Evolutionary conservation across 371 early-diverging fungal species (phyloP).

Genomic region (Choanephora cucurbitarum): DNA sequence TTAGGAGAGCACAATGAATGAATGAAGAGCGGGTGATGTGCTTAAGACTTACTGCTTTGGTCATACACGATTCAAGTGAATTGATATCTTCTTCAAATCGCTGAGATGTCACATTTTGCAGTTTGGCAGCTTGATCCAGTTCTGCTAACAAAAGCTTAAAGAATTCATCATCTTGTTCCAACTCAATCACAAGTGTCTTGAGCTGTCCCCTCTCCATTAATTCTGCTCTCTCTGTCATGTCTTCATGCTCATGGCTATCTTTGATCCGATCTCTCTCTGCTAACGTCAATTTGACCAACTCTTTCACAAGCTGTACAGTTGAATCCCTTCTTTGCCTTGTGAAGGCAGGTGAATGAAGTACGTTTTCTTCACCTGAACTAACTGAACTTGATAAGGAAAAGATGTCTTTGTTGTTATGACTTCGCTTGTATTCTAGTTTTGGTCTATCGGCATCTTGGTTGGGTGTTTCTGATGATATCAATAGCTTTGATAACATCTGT

Average conservation of each 20-base stretch:
- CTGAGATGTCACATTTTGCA: slow-evolving; percentile 41
- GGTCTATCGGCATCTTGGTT: slow-evolving; percentile 14
- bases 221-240: background rate
- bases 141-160: slow-evolving; percentile 57
- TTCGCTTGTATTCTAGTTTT: slow-evolving; percentile 34
- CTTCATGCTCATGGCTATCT: slow-evolving; percentile 3
- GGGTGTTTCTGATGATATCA: slow-evolving; percentile 13
- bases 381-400: slow-evolving; percentile 27
- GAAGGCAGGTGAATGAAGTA: slow-evolving; percentile 7
- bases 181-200: slow-evolving; percentile 54
- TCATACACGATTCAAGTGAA: slow-evolving; percentile 48
- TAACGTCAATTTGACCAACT: slow-evolving; percentile 15
- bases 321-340: slow-evolving; percentile 12
- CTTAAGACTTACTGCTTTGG: slow-evolving; percentile 33
- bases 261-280: background rate
- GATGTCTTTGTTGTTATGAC: slow-evolving; percentile 41
- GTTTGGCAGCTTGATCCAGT: slow-evolving; percentile 40
- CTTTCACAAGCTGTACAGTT: slow-evolving; percentile 21
- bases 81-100: slow-evolving; percentile 51
- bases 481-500: slow-evolving; percentile 13
- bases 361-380: background rate
- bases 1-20: slow-evolving; percentile 11
- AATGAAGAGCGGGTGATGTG: background rate
- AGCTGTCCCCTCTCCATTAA: slow-evolving; percentile 1
- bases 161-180: slow-evolving; percentile 63